These are phyloP conservation scores for Albifimbria verrucaria DNA, from an alignment of 2,329 filamentous ascomycete genomes.

Conservation along the genomic window DNA sequence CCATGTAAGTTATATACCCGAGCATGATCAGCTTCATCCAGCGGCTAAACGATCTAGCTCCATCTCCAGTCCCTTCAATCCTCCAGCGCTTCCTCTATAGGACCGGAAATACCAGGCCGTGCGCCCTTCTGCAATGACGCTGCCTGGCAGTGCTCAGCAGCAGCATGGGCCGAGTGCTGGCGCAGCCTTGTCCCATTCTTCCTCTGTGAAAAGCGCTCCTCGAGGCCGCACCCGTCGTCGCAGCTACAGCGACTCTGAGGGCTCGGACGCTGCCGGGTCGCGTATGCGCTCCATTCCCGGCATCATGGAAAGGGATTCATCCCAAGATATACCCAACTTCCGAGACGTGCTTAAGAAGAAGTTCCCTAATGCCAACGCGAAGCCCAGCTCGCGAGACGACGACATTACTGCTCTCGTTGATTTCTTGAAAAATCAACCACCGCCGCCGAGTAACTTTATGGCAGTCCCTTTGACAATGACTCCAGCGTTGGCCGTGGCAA, in stretches of 20 bases:
- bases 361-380: slow-evolving; percentile 17
- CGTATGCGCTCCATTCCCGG: neutral
- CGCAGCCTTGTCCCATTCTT: neutral
- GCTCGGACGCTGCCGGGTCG: neutral
- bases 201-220: neutral
- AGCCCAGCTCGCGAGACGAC: slow-evolving; percentile 14
- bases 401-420: slow-evolving; percentile 37
- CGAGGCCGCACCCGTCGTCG: neutral
- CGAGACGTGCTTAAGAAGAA: slow-evolving; percentile 8
- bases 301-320: neutral
- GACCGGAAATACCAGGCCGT: no score
- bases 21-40: neutral
- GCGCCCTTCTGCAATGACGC: neutral
- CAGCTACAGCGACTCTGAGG: neutral
- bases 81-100: no score
- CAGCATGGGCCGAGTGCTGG: neutral
- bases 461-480: slow-evolving; percentile 35
- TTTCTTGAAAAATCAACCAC: slow-evolving; percentile 47
- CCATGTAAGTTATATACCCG: neutral
- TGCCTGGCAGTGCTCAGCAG: neutral
- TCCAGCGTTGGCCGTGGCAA: slow-evolving; percentile 28
- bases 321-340: neutral
- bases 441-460: slow-evolving; percentile 49
- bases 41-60: no score
- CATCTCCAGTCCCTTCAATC: no score